Percentiles rank a stretch among this genome's conserved stretches.
Conservation (phyloP, 164 flowering plant species). For the Chloranthus sessilifolius region DNA sequence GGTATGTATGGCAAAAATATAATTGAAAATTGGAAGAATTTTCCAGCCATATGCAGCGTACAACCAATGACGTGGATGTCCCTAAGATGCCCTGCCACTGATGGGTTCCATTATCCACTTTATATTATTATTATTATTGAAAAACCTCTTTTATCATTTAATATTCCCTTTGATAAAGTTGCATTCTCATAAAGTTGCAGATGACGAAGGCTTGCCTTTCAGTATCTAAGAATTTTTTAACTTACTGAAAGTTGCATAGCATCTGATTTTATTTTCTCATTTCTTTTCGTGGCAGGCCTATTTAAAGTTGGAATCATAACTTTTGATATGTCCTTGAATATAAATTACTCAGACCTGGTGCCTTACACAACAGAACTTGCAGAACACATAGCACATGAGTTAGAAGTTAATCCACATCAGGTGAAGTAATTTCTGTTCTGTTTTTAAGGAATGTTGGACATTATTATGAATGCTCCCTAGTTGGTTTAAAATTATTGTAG, state of each 20-base stretch:
- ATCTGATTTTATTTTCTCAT: no score
- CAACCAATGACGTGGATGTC: no score
- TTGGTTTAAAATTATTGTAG: no score
- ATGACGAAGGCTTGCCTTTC: no score
- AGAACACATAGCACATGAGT: slow-evolving; percentile 43
- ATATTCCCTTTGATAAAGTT: neutral
- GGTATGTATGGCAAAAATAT: no score
- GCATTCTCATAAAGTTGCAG: no score
- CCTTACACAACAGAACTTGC: slow-evolving; percentile 53
- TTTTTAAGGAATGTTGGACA: neutral
- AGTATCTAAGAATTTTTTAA: no score
- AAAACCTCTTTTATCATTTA: neutral
- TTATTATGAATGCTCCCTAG: neutral
- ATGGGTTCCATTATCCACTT: no score
- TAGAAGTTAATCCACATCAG: slow-evolving; percentile 67
- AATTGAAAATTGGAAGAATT: no score
- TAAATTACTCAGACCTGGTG: slow-evolving; percentile 44
- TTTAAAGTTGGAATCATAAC: slow-evolving; percentile 46
- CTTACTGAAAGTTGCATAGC: no score
- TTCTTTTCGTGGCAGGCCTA: slow-evolving; percentile 29
- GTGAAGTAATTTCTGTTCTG: slow-evolving; percentile 22
- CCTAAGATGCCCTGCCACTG: no score
- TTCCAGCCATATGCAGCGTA: no score
- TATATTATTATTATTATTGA: neutral
- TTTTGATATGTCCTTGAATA: slow-evolving; percentile 47